phyloP scores from a whole-genome alignment of 2,329 filamentous ascomycete genomes.

The Aureobasidium sp. region DNA sequence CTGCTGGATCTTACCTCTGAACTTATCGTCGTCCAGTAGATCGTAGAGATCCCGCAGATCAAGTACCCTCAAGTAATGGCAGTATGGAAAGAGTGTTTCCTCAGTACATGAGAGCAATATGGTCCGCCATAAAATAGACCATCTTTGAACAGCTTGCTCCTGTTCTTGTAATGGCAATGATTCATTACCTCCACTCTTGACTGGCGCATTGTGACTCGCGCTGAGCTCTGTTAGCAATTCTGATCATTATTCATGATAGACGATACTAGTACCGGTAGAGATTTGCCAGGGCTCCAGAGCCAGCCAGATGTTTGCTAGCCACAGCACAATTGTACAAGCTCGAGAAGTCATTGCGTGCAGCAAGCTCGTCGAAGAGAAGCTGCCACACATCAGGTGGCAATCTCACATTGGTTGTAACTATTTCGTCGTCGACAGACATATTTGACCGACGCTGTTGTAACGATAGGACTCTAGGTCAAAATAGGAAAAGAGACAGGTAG shows the following conservation, averaged over 20 bases:
- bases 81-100: constrained; percentile 59
- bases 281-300: constrained; percentile 48
- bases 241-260: no score
- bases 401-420: background rate
- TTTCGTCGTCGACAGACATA: background rate
- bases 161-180: constrained; percentile 34
- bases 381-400: constrained; percentile 54
- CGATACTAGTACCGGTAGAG: constrained; percentile 51
- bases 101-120: constrained; percentile 56
- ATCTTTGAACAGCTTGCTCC: constrained; percentile 45
- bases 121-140: constrained; percentile 59
- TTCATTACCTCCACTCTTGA: constrained; percentile 38
- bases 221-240: constrained; percentile 20
- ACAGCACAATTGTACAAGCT: constrained; percentile 53
- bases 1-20: constrained; percentile 47
- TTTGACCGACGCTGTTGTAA: background rate
- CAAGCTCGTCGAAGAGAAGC: constrained; percentile 53
- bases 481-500: background rate
- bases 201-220: constrained; percentile 36
- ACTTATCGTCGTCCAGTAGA: constrained; percentile 52
- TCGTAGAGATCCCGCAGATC: constrained; percentile 54
- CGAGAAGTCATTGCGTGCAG: constrained; percentile 47
- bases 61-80: constrained; percentile 56
- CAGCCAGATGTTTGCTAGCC: constrained; percentile 48
- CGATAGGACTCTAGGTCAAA: background rate